Conservation (phyloP, 208 protist genomes). For the Wallacemonas collosoma region DNA sequence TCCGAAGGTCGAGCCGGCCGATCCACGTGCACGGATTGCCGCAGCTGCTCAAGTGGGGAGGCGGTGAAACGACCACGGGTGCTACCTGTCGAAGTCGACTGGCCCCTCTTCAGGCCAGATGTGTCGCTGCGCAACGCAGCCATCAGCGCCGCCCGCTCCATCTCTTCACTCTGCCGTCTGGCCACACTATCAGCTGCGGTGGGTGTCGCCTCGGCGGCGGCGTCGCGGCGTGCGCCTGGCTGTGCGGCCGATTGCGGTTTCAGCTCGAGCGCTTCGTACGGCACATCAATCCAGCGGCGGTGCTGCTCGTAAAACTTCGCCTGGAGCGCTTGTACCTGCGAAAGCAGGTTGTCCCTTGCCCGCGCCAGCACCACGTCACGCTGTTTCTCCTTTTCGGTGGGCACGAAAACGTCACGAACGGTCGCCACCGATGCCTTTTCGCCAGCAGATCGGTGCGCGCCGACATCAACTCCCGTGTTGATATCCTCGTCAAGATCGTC, state of each 20-base stretch:
- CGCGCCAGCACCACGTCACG: slow-evolving; percentile 49
- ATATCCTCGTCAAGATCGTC: slow-evolving; percentile 36
- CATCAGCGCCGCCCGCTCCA: slow-evolving; percentile 34
- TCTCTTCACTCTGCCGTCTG: slow-evolving; percentile 18
- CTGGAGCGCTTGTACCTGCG: slow-evolving; percentile 77
- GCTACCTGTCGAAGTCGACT: not conserved
- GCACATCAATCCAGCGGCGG: slow-evolving; percentile 84
- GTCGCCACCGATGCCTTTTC: not conserved
- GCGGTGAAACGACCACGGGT: not conserved
- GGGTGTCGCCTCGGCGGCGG: not conserved
- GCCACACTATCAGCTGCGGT: not conserved
- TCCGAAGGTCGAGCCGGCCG: slow-evolving; percentile 35
- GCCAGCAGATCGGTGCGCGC: not conserved
- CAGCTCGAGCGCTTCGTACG: slow-evolving; percentile 49
- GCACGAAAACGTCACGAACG: slow-evolving; percentile 48
- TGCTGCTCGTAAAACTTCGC: slow-evolving; percentile 74
- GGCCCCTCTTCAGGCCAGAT: not conserved
- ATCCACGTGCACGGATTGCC: slow-evolving; percentile 30
- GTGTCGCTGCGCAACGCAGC: slow-evolving; percentile 17
- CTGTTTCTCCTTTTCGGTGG: slow-evolving; percentile 45
- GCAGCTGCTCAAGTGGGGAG: slow-evolving; percentile 18
- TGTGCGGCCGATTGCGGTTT: slow-evolving; percentile 5
- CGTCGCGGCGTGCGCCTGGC: not conserved
- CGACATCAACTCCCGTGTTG: not conserved
- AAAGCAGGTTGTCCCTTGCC: slow-evolving; percentile 76